Conservation (phyloP, 1,284 basidiomycete species). For the Puccinia novopanici region DNA sequence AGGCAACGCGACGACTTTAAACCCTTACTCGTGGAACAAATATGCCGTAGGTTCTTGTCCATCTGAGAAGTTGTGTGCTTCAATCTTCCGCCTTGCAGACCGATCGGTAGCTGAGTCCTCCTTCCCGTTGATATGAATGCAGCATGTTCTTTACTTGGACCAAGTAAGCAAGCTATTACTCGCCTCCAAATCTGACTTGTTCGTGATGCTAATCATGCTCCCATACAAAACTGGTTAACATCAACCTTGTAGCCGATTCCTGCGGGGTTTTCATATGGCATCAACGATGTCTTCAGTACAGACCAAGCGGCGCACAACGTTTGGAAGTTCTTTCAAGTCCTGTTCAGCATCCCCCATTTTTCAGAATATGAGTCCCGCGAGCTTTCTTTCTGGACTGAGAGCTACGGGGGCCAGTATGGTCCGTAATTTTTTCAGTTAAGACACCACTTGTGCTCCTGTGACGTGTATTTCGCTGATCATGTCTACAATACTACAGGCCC, state of each 20-base stretch:
- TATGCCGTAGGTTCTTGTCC: constrained; percentile 58
- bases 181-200: not conserved
- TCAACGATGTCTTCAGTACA: constrained; percentile 34
- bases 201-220: too few relatives aligned
- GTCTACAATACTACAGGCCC: constrained; percentile 25
- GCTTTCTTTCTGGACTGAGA: constrained; percentile 44
- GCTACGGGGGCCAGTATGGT: constrained; percentile 51
- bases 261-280: constrained; percentile 50
- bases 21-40: constrained; percentile 70
- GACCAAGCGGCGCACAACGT: constrained; percentile 41
- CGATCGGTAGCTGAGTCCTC: not conserved
- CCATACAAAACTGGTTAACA: not conserved
- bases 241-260: constrained; percentile 59
- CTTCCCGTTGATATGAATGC: not conserved
- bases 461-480: not conserved
- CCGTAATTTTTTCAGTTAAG: not conserved
- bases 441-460: not conserved
- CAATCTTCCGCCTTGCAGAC: not conserved
- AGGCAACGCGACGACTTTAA: constrained; percentile 64
- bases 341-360: constrained; percentile 41
- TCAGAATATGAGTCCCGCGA: constrained; percentile 34
- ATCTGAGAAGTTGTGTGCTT: not conserved
- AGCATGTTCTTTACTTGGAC: constrained; percentile 73
- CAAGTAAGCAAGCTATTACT: constrained; percentile 58
- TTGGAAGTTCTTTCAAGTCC: constrained; percentile 48